Percentiles rank a stretch among this genome's conserved stretches.
These are phyloP conservation scores for Lyophyllum shimeji DNA, from an alignment of 768 basidiomycete genomes.

Conservation along the genomic window DNA sequence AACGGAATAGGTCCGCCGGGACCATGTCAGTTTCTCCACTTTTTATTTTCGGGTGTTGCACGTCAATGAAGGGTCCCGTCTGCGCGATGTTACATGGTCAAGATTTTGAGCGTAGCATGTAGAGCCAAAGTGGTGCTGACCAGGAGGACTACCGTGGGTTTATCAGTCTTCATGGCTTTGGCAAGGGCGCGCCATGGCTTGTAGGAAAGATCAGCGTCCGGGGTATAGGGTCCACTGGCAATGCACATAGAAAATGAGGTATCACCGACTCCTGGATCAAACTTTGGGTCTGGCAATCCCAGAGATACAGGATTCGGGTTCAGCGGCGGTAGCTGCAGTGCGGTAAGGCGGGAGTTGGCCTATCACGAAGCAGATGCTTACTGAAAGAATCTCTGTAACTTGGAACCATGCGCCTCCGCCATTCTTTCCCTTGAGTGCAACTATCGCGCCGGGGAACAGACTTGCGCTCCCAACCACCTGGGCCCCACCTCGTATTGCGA, in stretches of 20 bases:
- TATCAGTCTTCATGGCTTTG: constrained; percentile 54
- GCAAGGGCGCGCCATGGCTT: constrained; percentile 68
- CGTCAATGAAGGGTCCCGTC: constrained; percentile 92
- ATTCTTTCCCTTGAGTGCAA: constrained; percentile 84
- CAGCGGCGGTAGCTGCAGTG: constrained; percentile 62
- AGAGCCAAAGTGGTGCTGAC: constrained; percentile 37
- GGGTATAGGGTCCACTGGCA: constrained; percentile 86
- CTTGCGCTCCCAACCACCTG: constrained; percentile 66
- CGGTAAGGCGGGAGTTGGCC: neutral
- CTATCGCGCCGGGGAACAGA: constrained; percentile 87
- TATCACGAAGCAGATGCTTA: constrained; percentile 37
- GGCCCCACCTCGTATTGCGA: constrained; percentile 64
- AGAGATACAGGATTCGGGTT: constrained; percentile 34
- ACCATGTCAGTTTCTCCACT: constrained; percentile 69
- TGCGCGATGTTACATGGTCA: constrained; percentile 27
- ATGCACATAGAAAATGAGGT: constrained; percentile 63
- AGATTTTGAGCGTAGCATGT: neutral
- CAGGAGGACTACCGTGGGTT: constrained; percentile 77
- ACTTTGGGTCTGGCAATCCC: constrained; percentile 26
- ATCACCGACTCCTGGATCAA: constrained; percentile 40
- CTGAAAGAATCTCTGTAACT: constrained; percentile 78
- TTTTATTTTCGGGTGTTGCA: constrained; percentile 70
- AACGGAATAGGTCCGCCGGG: constrained; percentile 67
- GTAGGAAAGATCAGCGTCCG: constrained; percentile 74
- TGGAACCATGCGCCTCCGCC: constrained; percentile 88